Base-by-base conservation (phyloP, 352 stramenopile genomes). In the Peronospora tabacina region DNA sequence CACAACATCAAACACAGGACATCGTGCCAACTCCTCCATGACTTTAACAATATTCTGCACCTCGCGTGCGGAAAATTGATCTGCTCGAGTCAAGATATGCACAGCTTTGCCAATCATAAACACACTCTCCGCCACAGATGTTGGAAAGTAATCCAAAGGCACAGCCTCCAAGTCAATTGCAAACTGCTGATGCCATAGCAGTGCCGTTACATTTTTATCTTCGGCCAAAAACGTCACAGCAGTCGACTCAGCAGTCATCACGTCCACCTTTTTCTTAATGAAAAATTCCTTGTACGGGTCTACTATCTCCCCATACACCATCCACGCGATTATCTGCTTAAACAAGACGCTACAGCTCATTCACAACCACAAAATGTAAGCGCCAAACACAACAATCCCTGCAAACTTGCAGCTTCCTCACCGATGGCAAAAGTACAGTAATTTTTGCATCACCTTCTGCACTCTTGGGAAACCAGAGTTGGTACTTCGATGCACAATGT, bases 251-350 rank as follows among this genome's bases (percentile, higher is more conserved):
- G 8, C 20, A 30, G 22, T 15, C 13, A 11, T 19, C 16, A 9
- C 36, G 26, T 39, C 24, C 28, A 39, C 35, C 7, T 33, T 24
- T 13, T 66, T 68, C 53, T 75, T 66, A 38, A 92, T 64, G 60
- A 92, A 90, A 65, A 92, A 92, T 44, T 92, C 81, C 19, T 58
- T 47, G 39, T 72, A 75, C 34, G 81, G 81, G 20, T 92, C 81
- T 7, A 85, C 51, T 24, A 88, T 63, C 22, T 86, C 71, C 3
- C 75, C 75, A 38, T 84, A 78, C 7, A 85, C 42, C 67, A 92
- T 87, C 78, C 78, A 92, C 41, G 74, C 63, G n/a, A 89, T 43
- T n/a, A 90, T 85, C 32, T 92, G 81, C 49, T 86, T 83, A 26
- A 75, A 88, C 19, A 89, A 44, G 3, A 90, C 72, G 13, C 72